Evolutionary conservation across 176 grass and related monocot species (phyloP).

Genomic region (Avena eriantha): DNA sequence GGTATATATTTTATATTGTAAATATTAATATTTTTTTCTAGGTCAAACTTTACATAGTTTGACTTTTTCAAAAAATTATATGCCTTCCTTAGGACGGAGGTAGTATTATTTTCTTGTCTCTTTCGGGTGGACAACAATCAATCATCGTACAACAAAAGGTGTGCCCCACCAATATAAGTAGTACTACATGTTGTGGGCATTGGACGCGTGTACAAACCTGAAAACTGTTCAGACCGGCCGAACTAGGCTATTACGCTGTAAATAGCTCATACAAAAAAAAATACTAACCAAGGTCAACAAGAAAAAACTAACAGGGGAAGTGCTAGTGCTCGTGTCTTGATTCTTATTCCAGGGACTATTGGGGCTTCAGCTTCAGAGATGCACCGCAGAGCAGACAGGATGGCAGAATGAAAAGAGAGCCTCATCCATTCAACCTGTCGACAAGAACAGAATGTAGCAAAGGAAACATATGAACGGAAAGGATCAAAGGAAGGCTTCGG

Average conservation of each 20-base stretch:
- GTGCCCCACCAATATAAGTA: not conserved
- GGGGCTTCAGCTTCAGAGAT: conserved; percentile 43
- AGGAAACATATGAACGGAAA: not conserved
- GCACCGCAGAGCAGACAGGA: conserved; percentile 26
- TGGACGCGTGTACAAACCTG: not conserved
- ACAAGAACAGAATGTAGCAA: not conserved
- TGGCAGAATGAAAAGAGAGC: conserved; percentile 20
- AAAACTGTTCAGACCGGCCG: not conserved
- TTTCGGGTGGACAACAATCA: not conserved
- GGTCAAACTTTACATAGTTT: too few species aligned
- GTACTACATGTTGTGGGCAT: too few species aligned
- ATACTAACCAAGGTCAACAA: too few species aligned
- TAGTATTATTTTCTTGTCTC: too few species aligned
- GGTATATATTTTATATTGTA: too few species aligned
- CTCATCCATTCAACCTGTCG: conserved; percentile 31
- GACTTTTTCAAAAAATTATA: too few species aligned
- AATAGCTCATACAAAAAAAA: not conserved
- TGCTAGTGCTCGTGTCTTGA: not conserved
- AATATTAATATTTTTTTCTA: too few species aligned
- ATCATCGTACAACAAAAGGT: not conserved
- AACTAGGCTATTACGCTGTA: not conserved
- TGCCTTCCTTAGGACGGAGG: too few species aligned
- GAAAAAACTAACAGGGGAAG: not conserved
- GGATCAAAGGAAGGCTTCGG: not conserved
- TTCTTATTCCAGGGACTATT: not conserved